phyloP scores from a whole-genome alignment of 108 stramenopile species.

The Nannochloropsis oceanica region DNA sequence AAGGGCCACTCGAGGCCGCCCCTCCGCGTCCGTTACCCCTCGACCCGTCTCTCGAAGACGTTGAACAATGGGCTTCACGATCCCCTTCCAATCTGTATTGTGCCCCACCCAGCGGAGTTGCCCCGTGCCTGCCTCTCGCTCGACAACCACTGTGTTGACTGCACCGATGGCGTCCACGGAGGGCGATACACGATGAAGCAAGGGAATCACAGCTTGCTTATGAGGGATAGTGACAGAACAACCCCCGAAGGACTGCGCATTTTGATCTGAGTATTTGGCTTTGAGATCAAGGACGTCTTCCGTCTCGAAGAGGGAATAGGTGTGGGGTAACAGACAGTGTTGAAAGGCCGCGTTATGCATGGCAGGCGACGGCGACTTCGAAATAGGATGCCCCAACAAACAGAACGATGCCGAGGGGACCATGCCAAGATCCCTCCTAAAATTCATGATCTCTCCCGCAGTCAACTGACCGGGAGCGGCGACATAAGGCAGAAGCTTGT shows the following conservation, averaged over 20 bases:
- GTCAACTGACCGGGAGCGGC: constrained; percentile 96
- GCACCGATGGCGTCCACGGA: constrained; percentile 87
- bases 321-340: constrained; percentile 58
- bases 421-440: constrained; percentile 57
- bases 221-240: constrained; percentile 89
- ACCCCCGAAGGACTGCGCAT: constrained; percentile 13
- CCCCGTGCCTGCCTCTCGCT: constrained; percentile 9
- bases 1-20: constrained; percentile 43
- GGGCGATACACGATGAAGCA: constrained; percentile 74
- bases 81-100: constrained; percentile 98
- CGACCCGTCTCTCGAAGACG: constrained; percentile 43
- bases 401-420: constrained; percentile 48
- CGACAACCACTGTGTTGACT: constrained; percentile 71
- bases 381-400: constrained; percentile 82
- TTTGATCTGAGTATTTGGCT: background rate
- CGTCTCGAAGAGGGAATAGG: constrained; percentile 45
- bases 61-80: constrained; percentile 65
- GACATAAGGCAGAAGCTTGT: constrained; percentile 65
- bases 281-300: constrained; percentile 16
- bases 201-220: constrained; percentile 79
- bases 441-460: constrained; percentile 72
- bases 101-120: constrained; percentile 58
- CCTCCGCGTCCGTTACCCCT: constrained; percentile 1
- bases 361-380: constrained; percentile 78
- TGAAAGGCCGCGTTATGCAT: constrained; percentile 90